Base-by-base conservation (phyloP, 2,329 filamentous ascomycete species). In the Aspergillus sclerotialis region DNA sequence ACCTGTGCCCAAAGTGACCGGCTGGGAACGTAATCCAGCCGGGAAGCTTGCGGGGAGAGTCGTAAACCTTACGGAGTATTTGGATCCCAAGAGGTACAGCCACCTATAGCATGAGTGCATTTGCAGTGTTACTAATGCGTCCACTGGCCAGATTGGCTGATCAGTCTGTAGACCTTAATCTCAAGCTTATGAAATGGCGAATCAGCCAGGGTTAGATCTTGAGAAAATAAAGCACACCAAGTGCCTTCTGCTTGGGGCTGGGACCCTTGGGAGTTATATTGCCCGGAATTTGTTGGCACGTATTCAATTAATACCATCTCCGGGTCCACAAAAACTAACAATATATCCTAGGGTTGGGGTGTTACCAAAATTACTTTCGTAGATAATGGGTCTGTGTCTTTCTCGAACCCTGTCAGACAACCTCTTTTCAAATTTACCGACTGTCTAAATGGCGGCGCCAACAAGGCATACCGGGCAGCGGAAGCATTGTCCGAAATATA, bases 131-230 rank as follows among this genome's bases (percentile, higher is more conserved):
- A 28, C 11, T 29, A 27, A 27, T 13, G 30, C 29, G 37, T 23
- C 27, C n/a, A n/a, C n/a, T n/a, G n/a, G n/a, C n/a, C 36, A 68
- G 69, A 48, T 70, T 96, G 12, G 92, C 92, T 14, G 89, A 96
- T 55, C 88, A 94, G 57, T 88, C 89, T 1, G 90, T 96, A 7
- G 92, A 98, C 53, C 73, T 98, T 38, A 98, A 98, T 53, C 71
- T 96, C 40, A 96, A 96, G 64, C 73, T 98, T 38, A 98, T 98
- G 81, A 98, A 95, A 65, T 98, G 92, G 92, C 81, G 92, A 25
- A 87, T 98, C 50, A 86, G 88, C 6, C 92, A 0, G 80, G 81
- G 32, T 74, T 98, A 26, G 76, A 96, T 55, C 75, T 98, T 7
- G 88, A 95, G 18, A 76, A 76, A 18, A 89, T 96, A 56, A 95